Evolutionary conservation across 2,329 filamentous ascomycete genomes (phyloP).

Genomic region (Fusarium pseudoanthophilum): DNA sequence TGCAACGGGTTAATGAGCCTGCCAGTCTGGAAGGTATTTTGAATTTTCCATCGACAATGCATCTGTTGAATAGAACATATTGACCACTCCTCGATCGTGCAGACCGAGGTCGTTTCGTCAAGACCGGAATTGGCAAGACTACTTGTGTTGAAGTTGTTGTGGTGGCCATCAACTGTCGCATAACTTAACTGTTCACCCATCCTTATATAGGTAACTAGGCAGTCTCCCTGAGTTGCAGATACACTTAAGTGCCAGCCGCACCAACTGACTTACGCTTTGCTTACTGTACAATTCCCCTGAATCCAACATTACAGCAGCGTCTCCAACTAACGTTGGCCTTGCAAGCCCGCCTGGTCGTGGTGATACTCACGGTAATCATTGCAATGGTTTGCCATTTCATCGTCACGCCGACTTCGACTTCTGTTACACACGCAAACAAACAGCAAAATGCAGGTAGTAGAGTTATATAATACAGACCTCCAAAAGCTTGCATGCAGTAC

Average conservation of each 20-base stretch:
- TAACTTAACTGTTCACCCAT: not conserved
- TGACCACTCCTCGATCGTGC: not conserved
- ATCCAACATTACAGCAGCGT: not conserved
- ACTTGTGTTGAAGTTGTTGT: not conserved
- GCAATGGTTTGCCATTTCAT: not conserved
- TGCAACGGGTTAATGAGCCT: not conserved
- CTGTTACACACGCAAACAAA: conserved; percentile 1
- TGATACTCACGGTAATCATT: not conserved
- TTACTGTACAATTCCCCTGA: not conserved
- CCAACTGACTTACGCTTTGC: not conserved
- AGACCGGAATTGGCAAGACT: not conserved
- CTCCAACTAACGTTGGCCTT: not conserved
- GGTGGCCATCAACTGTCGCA: not conserved
- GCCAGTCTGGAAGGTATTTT: not conserved
- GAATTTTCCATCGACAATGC: conserved; percentile 6
- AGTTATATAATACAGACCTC: conserved; percentile 24
- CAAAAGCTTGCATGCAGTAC: conserved; percentile 8
- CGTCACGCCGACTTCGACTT: not conserved
- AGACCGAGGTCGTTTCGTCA: not conserved
- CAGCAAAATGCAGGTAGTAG: conserved; percentile 12
- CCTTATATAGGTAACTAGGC: not conserved
- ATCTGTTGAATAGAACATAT: not conserved
- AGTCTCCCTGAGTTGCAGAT: not conserved
- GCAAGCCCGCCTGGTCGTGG: not conserved
- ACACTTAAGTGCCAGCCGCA: not conserved